Conservation (phyloP, 139 green algal species). For the Mesotaenium endlicherianum region DNA sequence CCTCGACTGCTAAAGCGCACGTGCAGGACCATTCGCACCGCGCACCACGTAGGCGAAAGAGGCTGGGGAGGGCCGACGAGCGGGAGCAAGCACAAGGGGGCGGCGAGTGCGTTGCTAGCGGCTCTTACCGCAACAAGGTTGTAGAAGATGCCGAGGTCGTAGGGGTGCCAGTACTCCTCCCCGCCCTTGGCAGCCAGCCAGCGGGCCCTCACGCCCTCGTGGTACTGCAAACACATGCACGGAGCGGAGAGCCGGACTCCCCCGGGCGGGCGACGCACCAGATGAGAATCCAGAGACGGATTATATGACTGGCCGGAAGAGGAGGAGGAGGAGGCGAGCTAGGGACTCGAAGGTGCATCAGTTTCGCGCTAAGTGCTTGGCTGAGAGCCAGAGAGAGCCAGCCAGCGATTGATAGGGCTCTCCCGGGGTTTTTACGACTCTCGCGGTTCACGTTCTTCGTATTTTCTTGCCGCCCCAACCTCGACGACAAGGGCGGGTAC, state of each 20-base stretch:
- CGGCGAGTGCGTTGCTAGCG: background rate
- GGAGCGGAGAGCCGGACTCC: background rate
- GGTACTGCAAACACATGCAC: constrained; percentile 14
- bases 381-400: background rate
- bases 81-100: background rate
- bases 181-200: constrained; percentile 24
- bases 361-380: background rate
- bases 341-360: background rate
- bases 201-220: constrained; percentile 23
- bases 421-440: too few species aligned
- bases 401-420: background rate
- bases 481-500: too few species aligned
- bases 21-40: too few species aligned
- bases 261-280: background rate
- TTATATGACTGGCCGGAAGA: background rate
- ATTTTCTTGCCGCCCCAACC: too few species aligned
- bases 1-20: too few species aligned
- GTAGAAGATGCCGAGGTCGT: constrained; percentile 24
- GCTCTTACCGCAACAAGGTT: constrained; percentile 27
- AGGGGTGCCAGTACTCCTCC: constrained; percentile 23
- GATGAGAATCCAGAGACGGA: background rate
- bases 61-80: too few species aligned
- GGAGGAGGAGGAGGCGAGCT: background rate
- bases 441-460: too few species aligned
- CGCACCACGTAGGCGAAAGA: too few species aligned